Evolutionary conservation across 768 basidiomycete genomes (phyloP).

Genomic region (Boletus fagicola): DNA sequence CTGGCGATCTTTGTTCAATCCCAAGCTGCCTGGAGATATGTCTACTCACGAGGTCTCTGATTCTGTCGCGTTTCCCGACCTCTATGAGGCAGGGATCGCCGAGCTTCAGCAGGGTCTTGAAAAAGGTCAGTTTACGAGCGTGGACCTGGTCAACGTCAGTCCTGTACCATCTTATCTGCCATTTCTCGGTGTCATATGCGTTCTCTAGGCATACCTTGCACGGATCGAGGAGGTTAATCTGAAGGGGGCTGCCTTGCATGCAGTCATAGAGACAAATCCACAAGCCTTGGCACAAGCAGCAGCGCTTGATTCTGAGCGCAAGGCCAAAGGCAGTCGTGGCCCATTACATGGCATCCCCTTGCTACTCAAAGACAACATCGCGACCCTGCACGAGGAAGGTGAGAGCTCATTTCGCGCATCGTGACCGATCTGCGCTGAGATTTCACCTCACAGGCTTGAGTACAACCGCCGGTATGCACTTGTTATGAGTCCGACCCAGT

Average conservation of each 20-base stretch:
- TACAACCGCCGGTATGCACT: constrained; percentile 35
- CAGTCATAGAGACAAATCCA: constrained; percentile 61
- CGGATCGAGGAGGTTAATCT: constrained; percentile 67
- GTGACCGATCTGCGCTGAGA: background rate
- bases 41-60: background rate
- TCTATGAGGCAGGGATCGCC: constrained; percentile 59
- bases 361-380: constrained; percentile 51
- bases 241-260: constrained; percentile 54
- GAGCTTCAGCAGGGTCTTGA: constrained; percentile 56
- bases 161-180: background rate
- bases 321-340: constrained; percentile 42
- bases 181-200: background rate
- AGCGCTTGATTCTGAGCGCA: constrained; percentile 48
- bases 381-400: constrained; percentile 34
- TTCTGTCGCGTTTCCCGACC: constrained; percentile 44
- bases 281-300: constrained; percentile 53
- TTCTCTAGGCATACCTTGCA: constrained; percentile 56
- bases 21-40: constrained; percentile 16
- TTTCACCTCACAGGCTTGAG: constrained; percentile 31
- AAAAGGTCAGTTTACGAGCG: constrained; percentile 53
- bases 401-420: background rate
- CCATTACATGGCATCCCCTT: constrained; percentile 58
- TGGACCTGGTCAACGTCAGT: constrained; percentile 58
- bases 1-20: constrained; percentile 3
- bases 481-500: background rate